Conservation (phyloP, 768 basidiomycete genomes). For the Tricholoma flavovirens region DNA sequence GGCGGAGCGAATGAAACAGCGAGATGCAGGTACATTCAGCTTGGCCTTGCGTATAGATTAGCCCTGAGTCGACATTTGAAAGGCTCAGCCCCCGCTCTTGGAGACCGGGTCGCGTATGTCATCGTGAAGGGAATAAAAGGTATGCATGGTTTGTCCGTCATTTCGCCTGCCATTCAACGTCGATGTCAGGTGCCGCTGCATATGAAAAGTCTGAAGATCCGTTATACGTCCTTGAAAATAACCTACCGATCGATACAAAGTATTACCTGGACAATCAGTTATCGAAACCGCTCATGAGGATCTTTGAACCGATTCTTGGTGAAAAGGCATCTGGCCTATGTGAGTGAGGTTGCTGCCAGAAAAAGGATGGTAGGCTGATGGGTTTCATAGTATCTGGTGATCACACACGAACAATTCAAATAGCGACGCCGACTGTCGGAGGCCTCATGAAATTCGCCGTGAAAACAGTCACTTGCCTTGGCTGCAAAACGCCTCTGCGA, state of each 20-base stretch:
- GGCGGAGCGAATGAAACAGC: constrained; percentile 91
- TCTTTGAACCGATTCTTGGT: constrained; percentile 96
- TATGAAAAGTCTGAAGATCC: constrained; percentile 99
- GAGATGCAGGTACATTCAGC: constrained; percentile 69
- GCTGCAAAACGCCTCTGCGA: constrained; percentile 87
- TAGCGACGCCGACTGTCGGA: constrained; percentile 93
- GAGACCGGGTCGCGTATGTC: constrained; percentile 98
- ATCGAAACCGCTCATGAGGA: constrained; percentile 93
- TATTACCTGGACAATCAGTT: constrained; percentile 99
- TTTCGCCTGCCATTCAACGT: background rate
- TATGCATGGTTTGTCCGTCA: constrained; percentile 19
- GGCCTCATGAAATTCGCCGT: constrained; percentile 99
- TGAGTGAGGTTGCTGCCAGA: constrained; percentile 32
- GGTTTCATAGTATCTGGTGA: constrained; percentile 77
- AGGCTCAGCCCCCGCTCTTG: constrained; percentile 96
- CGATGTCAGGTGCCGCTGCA: constrained; percentile 74
- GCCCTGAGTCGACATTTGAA: background rate
- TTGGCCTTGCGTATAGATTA: background rate
- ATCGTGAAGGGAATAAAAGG: constrained; percentile 96
- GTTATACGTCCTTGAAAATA: constrained; percentile 95
- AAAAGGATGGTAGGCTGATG: constrained; percentile 8
- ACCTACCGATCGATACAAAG: constrained; percentile 94
- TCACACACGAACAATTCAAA: constrained; percentile 92
- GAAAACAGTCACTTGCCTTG: constrained; percentile 90
- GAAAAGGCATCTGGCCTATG: constrained; percentile 82